A percentile compares a stretch with the other conserved stretches of the same genome.
Evolutionary conservation across 2,329 filamentous ascomycete genomes (phyloP).

Genomic region (Ceratocystis albifundus): DNA sequence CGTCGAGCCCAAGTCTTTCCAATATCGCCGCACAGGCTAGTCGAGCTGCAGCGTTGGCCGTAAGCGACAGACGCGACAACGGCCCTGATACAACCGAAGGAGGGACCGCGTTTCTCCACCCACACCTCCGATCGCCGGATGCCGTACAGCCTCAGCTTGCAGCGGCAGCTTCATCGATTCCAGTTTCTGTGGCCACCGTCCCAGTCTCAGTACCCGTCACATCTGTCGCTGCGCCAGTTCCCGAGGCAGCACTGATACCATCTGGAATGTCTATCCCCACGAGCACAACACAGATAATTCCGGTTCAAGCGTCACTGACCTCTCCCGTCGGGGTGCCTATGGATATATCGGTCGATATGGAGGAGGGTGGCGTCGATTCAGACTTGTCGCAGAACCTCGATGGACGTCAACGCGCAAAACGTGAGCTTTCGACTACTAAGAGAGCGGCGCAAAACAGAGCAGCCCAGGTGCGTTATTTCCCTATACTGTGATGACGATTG

Average conservation of each 20-base stretch:
- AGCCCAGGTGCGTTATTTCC: constrained; percentile 61
- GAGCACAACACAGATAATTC: neutral
- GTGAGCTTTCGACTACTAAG: constrained; percentile 90
- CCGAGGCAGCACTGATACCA: constrained; percentile 32
- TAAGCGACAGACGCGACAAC: neutral
- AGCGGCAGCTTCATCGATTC: neutral
- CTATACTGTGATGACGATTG: neutral
- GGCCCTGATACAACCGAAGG: neutral
- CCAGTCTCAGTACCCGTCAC: constrained; percentile 5
- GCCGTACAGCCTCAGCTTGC: neutral
- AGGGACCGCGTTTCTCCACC: constrained; percentile 1
- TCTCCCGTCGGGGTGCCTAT: constrained; percentile 14
- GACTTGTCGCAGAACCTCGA: constrained; percentile 32
- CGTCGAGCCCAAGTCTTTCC: neutral
- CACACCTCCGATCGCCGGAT: constrained; percentile 4
- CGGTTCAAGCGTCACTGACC: constrained; percentile 3
- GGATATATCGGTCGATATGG: constrained; percentile 29
- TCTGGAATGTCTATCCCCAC: constrained; percentile 22
- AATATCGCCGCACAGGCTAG: constrained; percentile 19
- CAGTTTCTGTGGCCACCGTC: constrained; percentile 7
- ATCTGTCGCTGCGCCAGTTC: constrained; percentile 13
- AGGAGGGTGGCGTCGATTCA: constrained; percentile 23
- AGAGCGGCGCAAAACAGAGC: constrained; percentile 92
- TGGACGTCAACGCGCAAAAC: constrained; percentile 61
- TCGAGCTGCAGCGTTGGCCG: constrained; percentile 8